Evolutionary conservation across 495 filamentous ascomycete genomes (phyloP).

Genomic region (Parathielavia hyrcaniae): DNA sequence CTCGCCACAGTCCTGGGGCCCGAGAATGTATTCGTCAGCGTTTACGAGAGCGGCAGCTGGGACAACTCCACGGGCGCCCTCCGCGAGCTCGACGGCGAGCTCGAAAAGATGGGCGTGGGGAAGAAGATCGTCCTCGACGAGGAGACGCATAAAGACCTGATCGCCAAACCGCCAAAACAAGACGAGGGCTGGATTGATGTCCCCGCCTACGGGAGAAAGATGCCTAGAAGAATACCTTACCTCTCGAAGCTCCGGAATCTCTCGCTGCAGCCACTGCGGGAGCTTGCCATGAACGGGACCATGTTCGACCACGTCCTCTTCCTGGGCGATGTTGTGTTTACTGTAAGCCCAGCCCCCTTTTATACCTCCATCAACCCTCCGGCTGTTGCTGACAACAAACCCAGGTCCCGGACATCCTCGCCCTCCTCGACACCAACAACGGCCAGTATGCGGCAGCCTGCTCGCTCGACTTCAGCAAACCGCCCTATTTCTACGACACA

Average conservation of each 20-base stretch:
- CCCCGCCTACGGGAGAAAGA: conserved; percentile 40
- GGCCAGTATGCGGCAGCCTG: conserved; percentile 77
- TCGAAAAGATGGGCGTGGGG: conserved; percentile 49
- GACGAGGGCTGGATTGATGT: conserved; percentile 55
- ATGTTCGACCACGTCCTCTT: conserved; percentile 65
- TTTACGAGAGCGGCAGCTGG: conserved; percentile 66
- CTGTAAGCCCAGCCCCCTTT: conserved; percentile 39
- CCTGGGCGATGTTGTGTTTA: conserved; percentile 71
- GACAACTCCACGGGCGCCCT: conserved; percentile 63
- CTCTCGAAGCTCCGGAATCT: conserved; percentile 58
- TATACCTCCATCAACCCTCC: no score
- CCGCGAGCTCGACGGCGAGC: conserved; percentile 49
- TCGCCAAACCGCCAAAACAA: conserved; percentile 38
- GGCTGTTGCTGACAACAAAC: background rate
- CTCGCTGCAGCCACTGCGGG: conserved; percentile 45
- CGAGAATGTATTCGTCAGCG: conserved; percentile 63
- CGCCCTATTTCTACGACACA: conserved; percentile 71
- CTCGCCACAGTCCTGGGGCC: conserved; percentile 54
- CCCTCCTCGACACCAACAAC: conserved; percentile 63
- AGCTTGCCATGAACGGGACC: conserved; percentile 42
- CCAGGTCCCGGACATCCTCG: conserved; percentile 50
- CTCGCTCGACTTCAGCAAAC: conserved; percentile 66
- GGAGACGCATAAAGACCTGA: conserved; percentile 52
- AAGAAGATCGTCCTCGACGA: conserved; percentile 50
- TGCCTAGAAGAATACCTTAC: conserved; percentile 61